Evolutionary conservation across 1,139 yeast species (phyloP), one percentile per base, ranked within the genome.

Genomic region (Spencermartinsiella ligniputridi): DNA sequence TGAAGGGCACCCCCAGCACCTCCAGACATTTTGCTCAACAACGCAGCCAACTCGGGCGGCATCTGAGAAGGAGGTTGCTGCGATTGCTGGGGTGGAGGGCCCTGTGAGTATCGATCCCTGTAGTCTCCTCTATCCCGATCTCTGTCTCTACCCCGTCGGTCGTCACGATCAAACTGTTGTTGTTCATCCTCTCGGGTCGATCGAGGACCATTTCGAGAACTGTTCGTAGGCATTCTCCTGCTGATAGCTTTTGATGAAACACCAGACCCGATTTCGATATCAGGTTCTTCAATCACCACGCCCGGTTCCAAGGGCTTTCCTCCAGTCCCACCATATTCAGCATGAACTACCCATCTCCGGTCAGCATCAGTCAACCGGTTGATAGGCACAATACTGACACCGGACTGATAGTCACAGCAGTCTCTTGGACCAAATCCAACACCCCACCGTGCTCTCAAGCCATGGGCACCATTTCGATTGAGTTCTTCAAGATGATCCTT

Each of bases 381-480:
- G 42, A 92, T 70, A 22, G 97, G 97, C 51, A 92, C 87, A 20
- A 89, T 78, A 46, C 96, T 84, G 37, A 83, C 75, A 51, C 98
- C 98, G 48, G 83, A 83, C 61, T 84, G 92, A 64, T 92, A 92
- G 66, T 92, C 94, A 65, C 96, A 88, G 70, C 97, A 90, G 63
- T 92, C 97, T 71, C 98, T 81, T 42, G 98, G 98, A 3, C 98
- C 98, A 62, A 87, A 92, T 1, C 98, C 98, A 52, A 92, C 97
- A 54, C 97, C 98, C 98, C 98, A 92, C 62, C 97, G 78, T 8
- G 95, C 87, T 69, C 86, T 61, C 79, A 77, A 41, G 75, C 81
- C 54, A 70, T 76, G 11, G 60, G 71, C 62, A 3, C 83, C 82
- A 42, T 72, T 72, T 49, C 72, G 71, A 52, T 73, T 73, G 53